phyloP scores from a whole-genome alignment of 495 filamentous ascomycete species.

The Penicillium cataractarum region DNA sequence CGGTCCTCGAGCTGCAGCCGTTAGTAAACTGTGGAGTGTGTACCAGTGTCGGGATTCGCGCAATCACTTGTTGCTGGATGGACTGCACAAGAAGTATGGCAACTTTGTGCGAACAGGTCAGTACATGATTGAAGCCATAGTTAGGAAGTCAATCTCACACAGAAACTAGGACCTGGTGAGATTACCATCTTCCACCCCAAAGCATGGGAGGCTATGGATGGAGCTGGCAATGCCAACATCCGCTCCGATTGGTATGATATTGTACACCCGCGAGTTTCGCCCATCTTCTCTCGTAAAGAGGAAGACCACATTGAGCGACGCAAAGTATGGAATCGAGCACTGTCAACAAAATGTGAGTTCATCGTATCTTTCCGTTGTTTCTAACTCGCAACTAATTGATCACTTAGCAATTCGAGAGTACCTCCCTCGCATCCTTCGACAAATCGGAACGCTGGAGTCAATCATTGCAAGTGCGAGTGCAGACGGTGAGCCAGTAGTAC shows the following conservation, averaged over 20 bases:
- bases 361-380: not conserved
- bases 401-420: not conserved
- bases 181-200: constrained; percentile 40
- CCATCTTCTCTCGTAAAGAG: constrained; percentile 39
- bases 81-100: constrained; percentile 41
- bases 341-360: constrained; percentile 27
- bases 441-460: not conserved
- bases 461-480: not conserved
- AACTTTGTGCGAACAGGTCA: constrained; percentile 39
- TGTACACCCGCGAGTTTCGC: constrained; percentile 36
- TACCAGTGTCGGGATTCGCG: constrained; percentile 30
- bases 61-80: constrained; percentile 36
- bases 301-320: constrained; percentile 32
- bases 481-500: constrained; percentile 4
- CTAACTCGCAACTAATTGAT: not conserved
- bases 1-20: constrained; percentile 40
- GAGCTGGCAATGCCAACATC: constrained; percentile 25
- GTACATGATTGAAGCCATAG: not conserved
- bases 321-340: constrained; percentile 36
- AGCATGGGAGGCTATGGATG: constrained; percentile 30
- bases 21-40: constrained; percentile 48
- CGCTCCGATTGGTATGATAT: constrained; percentile 49
- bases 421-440: not conserved
- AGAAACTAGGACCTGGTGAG: constrained; percentile 30
- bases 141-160: not conserved